Percentiles rank a stretch among this genome's conserved stretches.
Evolutionary conservation across 2,329 filamentous ascomycete genomes (phyloP).

Genomic region (Corinectria fuckeliana): DNA sequence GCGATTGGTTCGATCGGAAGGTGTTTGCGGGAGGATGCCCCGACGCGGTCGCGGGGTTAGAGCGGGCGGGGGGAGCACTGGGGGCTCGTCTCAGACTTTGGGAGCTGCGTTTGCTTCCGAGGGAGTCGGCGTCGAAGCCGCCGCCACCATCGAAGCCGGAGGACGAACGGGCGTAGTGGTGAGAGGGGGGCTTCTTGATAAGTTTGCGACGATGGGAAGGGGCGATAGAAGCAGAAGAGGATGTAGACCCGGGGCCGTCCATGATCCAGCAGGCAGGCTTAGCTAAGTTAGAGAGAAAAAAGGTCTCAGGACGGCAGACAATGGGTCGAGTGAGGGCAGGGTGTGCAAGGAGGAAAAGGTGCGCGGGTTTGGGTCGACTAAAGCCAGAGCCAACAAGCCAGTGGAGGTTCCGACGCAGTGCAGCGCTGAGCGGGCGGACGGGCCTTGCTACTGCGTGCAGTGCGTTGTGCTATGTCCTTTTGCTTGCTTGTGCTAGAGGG

Average conservation of each 20-base stretch:
- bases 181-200: slow-evolving; percentile 66
- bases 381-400: slow-evolving; percentile 32
- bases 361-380: slow-evolving; percentile 27
- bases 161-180: slow-evolving; percentile 55
- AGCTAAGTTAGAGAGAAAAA: slow-evolving; percentile 40
- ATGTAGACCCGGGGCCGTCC: slow-evolving; percentile 52
- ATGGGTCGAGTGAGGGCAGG: slow-evolving; percentile 38
- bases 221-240: slow-evolving; percentile 49
- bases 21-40: slow-evolving; percentile 50
- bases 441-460: slow-evolving; percentile 17
- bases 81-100: slow-evolving; percentile 67
- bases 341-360: slow-evolving; percentile 34
- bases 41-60: slow-evolving; percentile 57
- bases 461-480: background rate
- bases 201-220: slow-evolving; percentile 64
- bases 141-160: slow-evolving; percentile 56
- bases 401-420: slow-evolving; percentile 30
- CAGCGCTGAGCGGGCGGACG: slow-evolving; percentile 24
- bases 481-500: background rate
- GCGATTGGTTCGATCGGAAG: slow-evolving; percentile 54
- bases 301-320: slow-evolving; percentile 37
- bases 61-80: slow-evolving; percentile 61
- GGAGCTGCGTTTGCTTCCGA: slow-evolving; percentile 69
- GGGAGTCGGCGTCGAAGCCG: slow-evolving; percentile 60
- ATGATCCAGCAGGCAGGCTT: slow-evolving; percentile 49